Evolutionary conservation across 495 filamentous ascomycete species (phyloP), one percentile per base, ranked within the genome.

Genomic region (Pyrenula massariospora): DNA sequence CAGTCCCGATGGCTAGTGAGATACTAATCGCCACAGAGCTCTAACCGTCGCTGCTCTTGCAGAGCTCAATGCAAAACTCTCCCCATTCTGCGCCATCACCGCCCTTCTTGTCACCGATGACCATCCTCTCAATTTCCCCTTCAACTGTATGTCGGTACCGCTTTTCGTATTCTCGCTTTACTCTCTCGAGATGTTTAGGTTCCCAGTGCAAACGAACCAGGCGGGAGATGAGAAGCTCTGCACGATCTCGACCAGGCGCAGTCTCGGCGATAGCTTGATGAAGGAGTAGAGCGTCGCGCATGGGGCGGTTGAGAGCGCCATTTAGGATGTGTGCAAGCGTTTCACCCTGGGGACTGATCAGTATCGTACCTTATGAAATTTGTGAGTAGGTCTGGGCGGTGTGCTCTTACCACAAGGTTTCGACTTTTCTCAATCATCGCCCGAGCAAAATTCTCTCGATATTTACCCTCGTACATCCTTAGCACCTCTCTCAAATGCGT

Each of bases 251-350:
- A 61, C 87, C 85, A n/a, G 74, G 72, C 53, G 71, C 76, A 0
- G 76, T 74, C 60, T 83, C 77, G 10, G 79, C 80, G 42, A 96
- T 80, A 2, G 93, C 91, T 71, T 98, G 93, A 68, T 95, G 84
- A 25, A 98, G 77, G n/a, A 98, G 85, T 42, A 97, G 80, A 3
- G 92, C 89, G 67, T 98, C 93, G 54, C 93, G 91, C 59, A 95
- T 86, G 31, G 93, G 91, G 51, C 88, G 86, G 71, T 98, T 96
- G 70, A 96, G 91, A 48, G 92, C 84, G 63, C 94, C 93, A 70
- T 96, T 96, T 65, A 98, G 87, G 59, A 97, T 88, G 71, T 98
- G 93, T 12, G 92, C 89, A 22, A 98, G 82, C 20, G 93, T 83
- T 72, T 98, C 93, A 51, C 93, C 93, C 93, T 96, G 62, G 12